phyloP scores from a whole-genome alignment of 2,329 filamentous ascomycete genomes.

The Nigrospora oryzae region DNA sequence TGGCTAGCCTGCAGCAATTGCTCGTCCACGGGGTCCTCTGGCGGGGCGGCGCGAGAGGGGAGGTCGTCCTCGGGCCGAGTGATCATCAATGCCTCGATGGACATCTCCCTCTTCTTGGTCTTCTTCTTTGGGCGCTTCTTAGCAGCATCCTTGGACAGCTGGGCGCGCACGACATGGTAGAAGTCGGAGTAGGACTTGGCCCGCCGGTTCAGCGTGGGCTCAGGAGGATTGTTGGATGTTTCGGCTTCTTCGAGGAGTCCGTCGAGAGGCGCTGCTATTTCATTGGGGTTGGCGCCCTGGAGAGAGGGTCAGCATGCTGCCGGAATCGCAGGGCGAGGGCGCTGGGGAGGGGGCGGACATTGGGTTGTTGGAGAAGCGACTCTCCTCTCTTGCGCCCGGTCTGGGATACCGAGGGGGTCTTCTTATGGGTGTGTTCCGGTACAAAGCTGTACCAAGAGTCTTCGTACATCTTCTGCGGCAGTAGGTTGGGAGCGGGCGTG shows the following conservation, averaged over 20 bases:
- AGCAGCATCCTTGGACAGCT: slow-evolving; percentile 42
- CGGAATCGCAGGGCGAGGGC: neutral
- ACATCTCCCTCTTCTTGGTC: slow-evolving; percentile 29
- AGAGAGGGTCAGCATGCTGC: slow-evolving; percentile 2
- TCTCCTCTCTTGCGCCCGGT: slow-evolving; percentile 56
- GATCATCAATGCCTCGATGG: slow-evolving; percentile 42
- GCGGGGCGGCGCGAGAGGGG: slow-evolving; percentile 10
- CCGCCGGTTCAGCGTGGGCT: slow-evolving; percentile 55
- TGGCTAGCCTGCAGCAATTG: slow-evolving; percentile 75
- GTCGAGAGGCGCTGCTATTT: slow-evolving; percentile 46
- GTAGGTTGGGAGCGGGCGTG: too few relatives aligned
- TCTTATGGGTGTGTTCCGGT: slow-evolving; percentile 48
- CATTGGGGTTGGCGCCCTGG: slow-evolving; percentile 46
- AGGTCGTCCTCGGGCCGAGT: slow-evolving; percentile 16
- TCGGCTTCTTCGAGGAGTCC: slow-evolving; percentile 51
- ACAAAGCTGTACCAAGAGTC: slow-evolving; percentile 79
- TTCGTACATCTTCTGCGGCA: slow-evolving; percentile 56
- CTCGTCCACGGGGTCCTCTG: slow-evolving; percentile 53
- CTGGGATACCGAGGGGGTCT: slow-evolving; percentile 32
- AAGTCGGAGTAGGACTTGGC: slow-evolving; percentile 76
- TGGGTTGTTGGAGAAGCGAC: slow-evolving; percentile 60
- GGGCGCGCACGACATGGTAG: slow-evolving; percentile 53
- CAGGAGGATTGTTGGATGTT: slow-evolving; percentile 50
- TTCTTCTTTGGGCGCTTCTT: slow-evolving; percentile 29
- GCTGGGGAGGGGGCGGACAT: slow-evolving; percentile 35